These are phyloP conservation scores for Mrakia gelida DNA, from an alignment of 768 basidiomycete genomes.

Conservation along the genomic window DNA sequence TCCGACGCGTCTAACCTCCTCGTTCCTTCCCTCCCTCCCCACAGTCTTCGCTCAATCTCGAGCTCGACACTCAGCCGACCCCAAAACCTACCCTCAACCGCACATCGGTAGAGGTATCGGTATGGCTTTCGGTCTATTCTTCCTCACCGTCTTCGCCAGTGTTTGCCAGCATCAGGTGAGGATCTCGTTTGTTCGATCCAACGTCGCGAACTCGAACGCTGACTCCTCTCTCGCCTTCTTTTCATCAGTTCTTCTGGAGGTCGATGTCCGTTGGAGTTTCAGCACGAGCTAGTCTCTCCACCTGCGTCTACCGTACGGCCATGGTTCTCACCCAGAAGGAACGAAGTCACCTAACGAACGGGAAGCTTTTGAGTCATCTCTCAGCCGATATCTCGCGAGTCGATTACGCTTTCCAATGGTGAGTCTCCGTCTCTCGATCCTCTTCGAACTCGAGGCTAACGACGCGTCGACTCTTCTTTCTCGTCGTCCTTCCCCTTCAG, in stretches of 20 bases:
- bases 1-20: too few relatives aligned
- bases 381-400: constrained; percentile 51
- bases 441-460: too few relatives aligned
- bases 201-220: neutral
- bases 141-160: constrained; percentile 38
- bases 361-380: constrained; percentile 44
- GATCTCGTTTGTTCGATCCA: neutral
- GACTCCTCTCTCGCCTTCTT: neutral
- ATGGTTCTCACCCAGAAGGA: constrained; percentile 25
- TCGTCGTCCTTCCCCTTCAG: too few relatives aligned
- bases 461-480: too few relatives aligned
- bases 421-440: too few relatives aligned
- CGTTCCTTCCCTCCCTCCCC: too few relatives aligned
- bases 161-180: constrained; percentile 39
- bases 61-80: neutral
- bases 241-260: constrained; percentile 45
- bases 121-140: constrained; percentile 42
- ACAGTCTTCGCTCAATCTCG: constrained; percentile 36
- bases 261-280: constrained; percentile 41
- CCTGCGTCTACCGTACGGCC: constrained; percentile 36
- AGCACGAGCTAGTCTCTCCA: constrained; percentile 39
- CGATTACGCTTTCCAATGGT: constrained; percentile 57
- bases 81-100: constrained; percentile 17
- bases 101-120: constrained; percentile 42
- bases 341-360: constrained; percentile 40